Evolutionary conservation across 2,329 filamentous ascomycete genomes (phyloP), one percentile per base, ranked within the genome.

Genomic region (Stachybotrys echinatus): DNA sequence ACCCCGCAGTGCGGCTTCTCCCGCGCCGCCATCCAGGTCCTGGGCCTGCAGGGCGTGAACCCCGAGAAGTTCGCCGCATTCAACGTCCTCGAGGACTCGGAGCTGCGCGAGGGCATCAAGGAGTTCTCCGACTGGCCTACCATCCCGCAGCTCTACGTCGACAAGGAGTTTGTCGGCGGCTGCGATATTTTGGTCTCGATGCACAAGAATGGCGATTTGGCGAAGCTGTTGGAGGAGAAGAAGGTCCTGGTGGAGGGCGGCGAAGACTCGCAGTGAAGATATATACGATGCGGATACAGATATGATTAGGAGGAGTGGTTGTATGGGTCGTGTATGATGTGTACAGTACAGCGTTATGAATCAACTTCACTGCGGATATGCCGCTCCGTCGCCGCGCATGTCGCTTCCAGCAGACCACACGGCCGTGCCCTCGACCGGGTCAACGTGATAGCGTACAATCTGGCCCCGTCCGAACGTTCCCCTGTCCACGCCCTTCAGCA

Each of bases 51-150:
- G 74, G 94, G 94, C 56, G 91, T 99, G 54, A 89, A 97, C 73
- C 94, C 94, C 17, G 79, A 81, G 57, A 97, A 97, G 75, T 99
- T 99, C 67, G 89, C 91, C n/a, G 92, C 94, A 7, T 96, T 96
- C 72, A 97, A 99, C 72, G 94, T 99, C 38, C 73, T 99, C 50
- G 94, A 97, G 72, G 92, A 97, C 68, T 71, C 87, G 4, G 92
- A 95, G 66, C 72, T 99, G 65, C 83, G 94, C 61, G 75, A 85
- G 72, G 92, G 94, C 48, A 96, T 99, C 75, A 99, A 99, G 74
- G 92, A 99, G 73, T 99, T 94, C 77, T 96, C 92, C 2, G 94
- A 97, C 67, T 99, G 94, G 94, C 94, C 94, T 14, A 99, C 94
- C 19, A 97, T 99, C 66, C 94, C 94, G 6, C 94, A 99, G 71